Evolutionary conservation across 2,329 filamentous ascomycete genomes (phyloP).

Genomic region (Ramichloridium luteum): DNA sequence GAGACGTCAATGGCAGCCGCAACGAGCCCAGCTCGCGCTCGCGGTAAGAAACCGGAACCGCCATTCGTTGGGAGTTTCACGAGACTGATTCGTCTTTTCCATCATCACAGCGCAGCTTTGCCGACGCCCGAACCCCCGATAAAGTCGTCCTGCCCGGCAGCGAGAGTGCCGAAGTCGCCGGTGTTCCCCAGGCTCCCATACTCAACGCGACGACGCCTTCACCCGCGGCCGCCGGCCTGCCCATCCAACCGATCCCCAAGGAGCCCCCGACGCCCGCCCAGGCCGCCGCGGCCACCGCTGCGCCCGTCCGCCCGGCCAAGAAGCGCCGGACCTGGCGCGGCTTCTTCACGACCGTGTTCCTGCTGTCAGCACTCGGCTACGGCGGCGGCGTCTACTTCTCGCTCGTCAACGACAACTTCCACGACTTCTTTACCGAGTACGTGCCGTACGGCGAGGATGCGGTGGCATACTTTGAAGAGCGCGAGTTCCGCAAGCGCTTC

Average conservation of each 20-base stretch:
- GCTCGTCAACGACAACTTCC: constrained; percentile 90
- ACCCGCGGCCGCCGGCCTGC: constrained; percentile 8
- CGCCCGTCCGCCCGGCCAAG: constrained; percentile 41
- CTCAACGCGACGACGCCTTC: constrained; percentile 10
- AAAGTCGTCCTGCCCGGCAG: constrained; percentile 25
- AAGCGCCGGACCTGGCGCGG: constrained; percentile 64
- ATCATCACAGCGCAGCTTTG: constrained; percentile 22
- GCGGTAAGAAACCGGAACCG: constrained; percentile 3
- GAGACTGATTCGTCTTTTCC: too few species aligned
- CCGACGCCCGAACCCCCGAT: constrained; percentile 20
- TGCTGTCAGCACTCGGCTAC: constrained; percentile 69
- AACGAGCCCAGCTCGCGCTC: constrained; percentile 6
- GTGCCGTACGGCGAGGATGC: constrained; percentile 88
- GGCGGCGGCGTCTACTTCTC: constrained; percentile 86
- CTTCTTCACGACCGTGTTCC: constrained; percentile 61
- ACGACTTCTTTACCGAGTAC: constrained; percentile 98
- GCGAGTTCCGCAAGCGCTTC: constrained; percentile 82
- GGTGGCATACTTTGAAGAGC: constrained; percentile 90
- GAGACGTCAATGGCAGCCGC: constrained; percentile 10
- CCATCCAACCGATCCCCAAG: constrained; percentile 10
- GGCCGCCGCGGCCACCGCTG: constrained; percentile 25
- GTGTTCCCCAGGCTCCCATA: constrained; percentile 22
- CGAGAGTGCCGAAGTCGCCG: constrained; percentile 18
- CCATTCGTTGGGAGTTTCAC: background rate
- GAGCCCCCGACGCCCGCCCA: constrained; percentile 17